Evolutionary conservation across 106 monocot species (phyloP).

Genomic region (Cymbidium sinense): DNA sequence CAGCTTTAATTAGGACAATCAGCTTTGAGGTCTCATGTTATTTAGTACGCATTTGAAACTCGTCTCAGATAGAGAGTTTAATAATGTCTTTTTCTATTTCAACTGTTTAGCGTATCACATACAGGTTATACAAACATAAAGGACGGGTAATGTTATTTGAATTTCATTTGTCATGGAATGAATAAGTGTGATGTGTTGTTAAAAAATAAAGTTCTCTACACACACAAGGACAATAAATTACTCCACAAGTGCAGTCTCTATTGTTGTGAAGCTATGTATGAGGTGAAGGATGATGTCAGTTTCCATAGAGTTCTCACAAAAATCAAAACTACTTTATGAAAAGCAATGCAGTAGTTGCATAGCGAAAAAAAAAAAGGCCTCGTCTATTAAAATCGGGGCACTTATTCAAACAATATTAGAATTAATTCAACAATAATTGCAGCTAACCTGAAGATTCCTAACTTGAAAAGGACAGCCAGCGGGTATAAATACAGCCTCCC

Average conservation of each 20-base stretch:
- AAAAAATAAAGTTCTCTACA: neutral
- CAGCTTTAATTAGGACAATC: no score
- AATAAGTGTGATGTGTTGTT: neutral
- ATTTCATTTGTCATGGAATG: neutral
- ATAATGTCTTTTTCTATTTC: no score
- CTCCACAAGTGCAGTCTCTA: neutral
- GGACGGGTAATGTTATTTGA: neutral
- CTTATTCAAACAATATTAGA: neutral
- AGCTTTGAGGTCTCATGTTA: no score
- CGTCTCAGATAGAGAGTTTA: no score
- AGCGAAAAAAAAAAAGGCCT: neutral
- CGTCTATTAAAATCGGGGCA: neutral
- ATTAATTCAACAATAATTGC: neutral
- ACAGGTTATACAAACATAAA: neutral
- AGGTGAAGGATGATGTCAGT: neutral
- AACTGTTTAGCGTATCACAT: no score
- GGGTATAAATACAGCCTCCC: slow-evolving; percentile 79
- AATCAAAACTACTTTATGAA: neutral
- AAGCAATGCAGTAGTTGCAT: neutral
- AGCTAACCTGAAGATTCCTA: slow-evolving; percentile 58
- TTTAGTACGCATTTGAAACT: no score
- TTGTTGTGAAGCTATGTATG: neutral
- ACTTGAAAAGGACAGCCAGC: slow-evolving; percentile 89
- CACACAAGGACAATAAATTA: neutral
- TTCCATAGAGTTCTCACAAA: neutral